Conservation (phyloP, 164 flowering plant species). For the Berberis thunbergii region DNA sequence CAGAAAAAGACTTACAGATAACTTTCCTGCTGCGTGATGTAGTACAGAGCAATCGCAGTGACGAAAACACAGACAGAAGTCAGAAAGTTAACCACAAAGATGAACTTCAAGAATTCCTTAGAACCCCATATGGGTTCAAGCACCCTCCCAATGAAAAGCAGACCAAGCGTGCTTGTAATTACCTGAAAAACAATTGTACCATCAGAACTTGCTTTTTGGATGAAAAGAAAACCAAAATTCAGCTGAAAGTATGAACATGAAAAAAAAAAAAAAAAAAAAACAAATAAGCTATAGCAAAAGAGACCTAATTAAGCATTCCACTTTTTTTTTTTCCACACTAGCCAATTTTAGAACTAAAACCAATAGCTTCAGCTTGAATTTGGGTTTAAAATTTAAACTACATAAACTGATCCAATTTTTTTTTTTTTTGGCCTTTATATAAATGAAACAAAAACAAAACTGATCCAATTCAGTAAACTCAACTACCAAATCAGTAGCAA, state of each 20-base stretch:
- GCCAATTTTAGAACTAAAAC: too few species aligned
- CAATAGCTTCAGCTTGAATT: too few species aligned
- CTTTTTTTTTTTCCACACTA: too few species aligned
- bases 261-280: slow-evolving; percentile 6
- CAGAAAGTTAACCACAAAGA: slow-evolving; percentile 69
- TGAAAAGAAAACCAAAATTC: background rate
- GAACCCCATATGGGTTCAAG: slow-evolving; percentile 98
- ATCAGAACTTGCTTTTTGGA: slow-evolving; percentile 7
- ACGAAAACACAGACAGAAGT: slow-evolving; percentile 71
- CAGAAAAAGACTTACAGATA: slow-evolving; percentile 68
- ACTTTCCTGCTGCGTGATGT: slow-evolving; percentile 62
- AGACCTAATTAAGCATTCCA: too few species aligned
- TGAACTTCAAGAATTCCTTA: slow-evolving; percentile 88
- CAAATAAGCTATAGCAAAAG: background rate
- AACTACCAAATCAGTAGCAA: too few species aligned
- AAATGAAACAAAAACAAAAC: too few species aligned
- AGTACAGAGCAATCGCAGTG: slow-evolving; percentile 86
- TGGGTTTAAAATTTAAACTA: too few species aligned
- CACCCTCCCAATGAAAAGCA: slow-evolving; percentile 83
- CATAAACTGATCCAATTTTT: too few species aligned
- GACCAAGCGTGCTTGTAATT: slow-evolving; percentile 55
- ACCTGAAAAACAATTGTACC: slow-evolving; percentile 34
- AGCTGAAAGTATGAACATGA: background rate
- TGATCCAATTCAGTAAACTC: too few species aligned
- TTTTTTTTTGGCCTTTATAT: too few species aligned